These are phyloP conservation scores for Lepiota brunneoincarnata DNA, from an alignment of 768 basidiomycete genomes.

Conservation along the genomic window DNA sequence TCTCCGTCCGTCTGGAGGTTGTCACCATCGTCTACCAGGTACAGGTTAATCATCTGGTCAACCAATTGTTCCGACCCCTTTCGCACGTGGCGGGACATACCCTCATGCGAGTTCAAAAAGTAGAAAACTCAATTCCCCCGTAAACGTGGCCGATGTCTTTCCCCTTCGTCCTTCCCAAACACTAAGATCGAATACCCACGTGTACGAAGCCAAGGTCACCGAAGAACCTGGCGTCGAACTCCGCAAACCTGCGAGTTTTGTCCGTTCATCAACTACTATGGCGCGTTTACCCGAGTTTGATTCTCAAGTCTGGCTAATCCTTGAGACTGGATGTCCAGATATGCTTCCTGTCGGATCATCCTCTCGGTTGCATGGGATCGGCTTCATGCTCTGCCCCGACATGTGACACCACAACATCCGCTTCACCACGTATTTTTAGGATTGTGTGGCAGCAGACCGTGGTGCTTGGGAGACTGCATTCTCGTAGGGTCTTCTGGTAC, in stretches of 20 bases:
- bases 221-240: background rate
- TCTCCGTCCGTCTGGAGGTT: too few species aligned
- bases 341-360: background rate
- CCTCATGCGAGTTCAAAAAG: too few species aligned
- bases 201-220: background rate
- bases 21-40: too few species aligned
- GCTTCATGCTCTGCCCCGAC: background rate
- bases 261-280: background rate
- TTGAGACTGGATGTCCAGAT: background rate
- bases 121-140: background rate
- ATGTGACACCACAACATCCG: conserved; percentile 4
- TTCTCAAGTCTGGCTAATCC: background rate
- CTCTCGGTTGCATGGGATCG: background rate
- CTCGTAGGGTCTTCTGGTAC: background rate
- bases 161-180: background rate
- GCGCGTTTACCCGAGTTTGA: conserved; percentile 5
- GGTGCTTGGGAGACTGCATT: background rate
- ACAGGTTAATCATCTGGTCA: too few species aligned
- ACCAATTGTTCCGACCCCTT: too few species aligned
- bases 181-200: background rate
- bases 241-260: conserved; percentile 8
- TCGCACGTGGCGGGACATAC: too few species aligned
- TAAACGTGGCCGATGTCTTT: background rate
- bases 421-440: background rate
- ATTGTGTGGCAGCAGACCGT: background rate